These are phyloP conservation scores for Kwoniella europaea DNA, from an alignment of 768 basidiomycete genomes.

Conservation along the genomic window DNA sequence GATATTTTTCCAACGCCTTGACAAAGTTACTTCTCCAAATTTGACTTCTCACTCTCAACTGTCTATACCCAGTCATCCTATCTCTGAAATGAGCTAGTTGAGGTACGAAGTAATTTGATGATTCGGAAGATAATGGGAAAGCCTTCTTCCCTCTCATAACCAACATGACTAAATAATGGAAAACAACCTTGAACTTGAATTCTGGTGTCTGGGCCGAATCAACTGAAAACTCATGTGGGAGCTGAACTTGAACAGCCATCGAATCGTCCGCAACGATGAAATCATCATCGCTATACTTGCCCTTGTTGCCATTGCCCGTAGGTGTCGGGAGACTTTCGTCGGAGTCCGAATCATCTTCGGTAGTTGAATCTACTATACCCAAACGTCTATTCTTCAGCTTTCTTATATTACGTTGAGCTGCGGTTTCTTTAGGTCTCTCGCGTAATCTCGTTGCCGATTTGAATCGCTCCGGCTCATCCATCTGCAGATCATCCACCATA, in stretches of 20 bases:
- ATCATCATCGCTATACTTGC: slow-evolving; percentile 52
- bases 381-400: slow-evolving; percentile 34
- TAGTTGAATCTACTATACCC: slow-evolving; percentile 21
- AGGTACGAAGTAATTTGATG: slow-evolving; percentile 45
- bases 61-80: slow-evolving; percentile 69
- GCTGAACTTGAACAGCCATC: slow-evolving; percentile 37
- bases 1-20: slow-evolving; percentile 69
- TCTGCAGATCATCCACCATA: slow-evolving; percentile 42
- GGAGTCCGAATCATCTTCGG: slow-evolving; percentile 14
- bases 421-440: slow-evolving; percentile 29
- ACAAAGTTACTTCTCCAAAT: slow-evolving; percentile 78
- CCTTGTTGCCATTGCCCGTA: too few relatives aligned
- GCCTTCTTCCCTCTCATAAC: slow-evolving; percentile 62
- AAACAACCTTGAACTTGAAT: slow-evolving; percentile 78
- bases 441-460: slow-evolving; percentile 39
- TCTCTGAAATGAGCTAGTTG: slow-evolving; percentile 41
- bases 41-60: slow-evolving; percentile 81
- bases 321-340: slow-evolving; percentile 17
- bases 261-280: slow-evolving; percentile 60
- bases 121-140: slow-evolving; percentile 37
- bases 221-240: slow-evolving; percentile 57
- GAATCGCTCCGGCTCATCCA: slow-evolving; percentile 54
- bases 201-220: slow-evolving; percentile 66
- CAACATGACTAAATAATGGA: slow-evolving; percentile 83
- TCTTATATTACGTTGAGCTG: slow-evolving; percentile 33